A percentile compares a stretch with the other conserved stretches of the same genome.
Conservation (phyloP, 306 rosid genomes). For the Biancaea sappan region DNA sequence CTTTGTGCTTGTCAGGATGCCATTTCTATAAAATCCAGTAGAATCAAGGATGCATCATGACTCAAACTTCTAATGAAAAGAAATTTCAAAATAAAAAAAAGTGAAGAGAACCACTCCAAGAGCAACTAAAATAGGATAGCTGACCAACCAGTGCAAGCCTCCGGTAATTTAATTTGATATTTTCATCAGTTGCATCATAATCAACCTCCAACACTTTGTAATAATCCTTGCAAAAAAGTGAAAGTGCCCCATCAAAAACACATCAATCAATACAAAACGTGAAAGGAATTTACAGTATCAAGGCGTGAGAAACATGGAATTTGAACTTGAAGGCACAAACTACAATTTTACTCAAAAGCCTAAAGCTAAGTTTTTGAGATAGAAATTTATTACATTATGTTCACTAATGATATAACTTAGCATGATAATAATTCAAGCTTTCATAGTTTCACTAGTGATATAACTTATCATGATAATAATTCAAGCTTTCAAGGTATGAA, state of each 20-base stretch:
- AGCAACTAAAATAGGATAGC: conserved; percentile 23
- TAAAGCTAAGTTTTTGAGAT: neutral
- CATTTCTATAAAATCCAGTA: conserved; percentile 57
- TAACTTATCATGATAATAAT: neutral
- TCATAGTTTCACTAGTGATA: neutral
- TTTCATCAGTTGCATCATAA: conserved; percentile 77
- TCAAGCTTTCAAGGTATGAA: neutral
- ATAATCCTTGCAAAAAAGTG: conserved; percentile 55
- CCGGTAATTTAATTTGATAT: conserved; percentile 65
- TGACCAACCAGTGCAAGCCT: conserved; percentile 71
- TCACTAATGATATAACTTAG: neutral
- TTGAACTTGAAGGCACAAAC: neutral
- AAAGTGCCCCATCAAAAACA: conserved; percentile 20
- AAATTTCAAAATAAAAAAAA: conserved; percentile 1
- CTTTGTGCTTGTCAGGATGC: conserved; percentile 83
- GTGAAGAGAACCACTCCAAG: conserved; percentile 9
- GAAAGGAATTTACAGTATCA: neutral
- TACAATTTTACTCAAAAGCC: neutral
- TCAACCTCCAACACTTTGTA: conserved; percentile 78
- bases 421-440: neutral
- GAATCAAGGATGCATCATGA: conserved; percentile 31
- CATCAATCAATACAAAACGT: conserved; percentile 11
- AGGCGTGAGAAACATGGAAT: neutral
- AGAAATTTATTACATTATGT: neutral
- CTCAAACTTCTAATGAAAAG: conserved; percentile 20